Evolutionary conservation across 495 filamentous ascomycete species (phyloP).

Genomic region (Hypoxylon subgilvum): DNA sequence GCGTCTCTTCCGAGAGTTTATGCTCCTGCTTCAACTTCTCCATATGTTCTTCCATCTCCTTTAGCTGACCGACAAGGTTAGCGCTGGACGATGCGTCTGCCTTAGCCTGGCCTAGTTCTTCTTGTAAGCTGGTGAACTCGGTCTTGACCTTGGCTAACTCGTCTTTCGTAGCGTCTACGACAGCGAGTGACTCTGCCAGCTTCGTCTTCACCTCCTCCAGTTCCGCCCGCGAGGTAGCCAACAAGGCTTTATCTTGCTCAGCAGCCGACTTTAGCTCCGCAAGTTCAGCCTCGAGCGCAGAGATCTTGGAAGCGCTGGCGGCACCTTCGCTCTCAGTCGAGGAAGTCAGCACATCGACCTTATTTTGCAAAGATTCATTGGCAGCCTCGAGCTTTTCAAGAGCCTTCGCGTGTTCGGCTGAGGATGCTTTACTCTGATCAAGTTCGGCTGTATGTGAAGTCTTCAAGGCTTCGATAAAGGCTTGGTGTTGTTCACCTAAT

Average conservation of each 20-base stretch:
- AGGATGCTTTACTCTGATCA: conserved; percentile 43
- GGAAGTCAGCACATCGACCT: conserved; percentile 50
- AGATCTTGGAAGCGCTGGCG: conserved; percentile 44
- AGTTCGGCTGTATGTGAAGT: conserved; percentile 50
- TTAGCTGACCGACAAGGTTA: conserved; percentile 46
- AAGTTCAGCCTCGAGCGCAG: conserved; percentile 50
- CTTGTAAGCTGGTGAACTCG: conserved; percentile 45
- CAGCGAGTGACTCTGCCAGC: conserved; percentile 43
- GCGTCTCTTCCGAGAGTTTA: conserved; percentile 51
- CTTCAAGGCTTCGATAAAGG: conserved; percentile 48
- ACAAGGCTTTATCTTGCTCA: conserved; percentile 47
- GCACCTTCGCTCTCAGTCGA: conserved; percentile 33
- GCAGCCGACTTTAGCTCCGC: conserved; percentile 48
- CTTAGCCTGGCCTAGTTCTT: conserved; percentile 50
- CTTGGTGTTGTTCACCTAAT: conserved; percentile 50
- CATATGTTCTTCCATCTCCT: conserved; percentile 50
- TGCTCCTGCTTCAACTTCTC: conserved; percentile 56
- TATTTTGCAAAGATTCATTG: conserved; percentile 52
- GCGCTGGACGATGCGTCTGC: conserved; percentile 46
- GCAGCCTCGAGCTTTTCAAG: conserved; percentile 50
- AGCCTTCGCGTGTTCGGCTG: conserved; percentile 44
- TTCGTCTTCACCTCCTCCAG: conserved; percentile 47
- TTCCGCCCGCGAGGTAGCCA: conserved; percentile 46
- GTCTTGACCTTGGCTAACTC: conserved; percentile 47
- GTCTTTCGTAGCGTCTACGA: conserved; percentile 43